Evolutionary conservation across 805 yeast species (phyloP).

Genomic region (Komagataella mondaviorum): DNA sequence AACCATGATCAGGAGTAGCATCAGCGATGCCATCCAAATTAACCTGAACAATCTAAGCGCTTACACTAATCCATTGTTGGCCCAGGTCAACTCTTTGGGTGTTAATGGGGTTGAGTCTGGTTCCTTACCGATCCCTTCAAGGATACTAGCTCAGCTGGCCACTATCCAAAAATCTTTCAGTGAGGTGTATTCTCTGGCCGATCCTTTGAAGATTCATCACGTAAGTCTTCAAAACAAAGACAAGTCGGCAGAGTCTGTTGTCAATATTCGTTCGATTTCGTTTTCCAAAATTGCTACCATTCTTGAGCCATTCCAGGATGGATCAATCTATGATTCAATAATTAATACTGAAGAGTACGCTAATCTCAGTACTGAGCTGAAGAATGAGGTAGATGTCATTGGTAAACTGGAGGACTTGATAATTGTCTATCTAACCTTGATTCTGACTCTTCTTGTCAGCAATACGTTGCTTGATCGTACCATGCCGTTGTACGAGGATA

Average conservation of each 20-base stretch:
- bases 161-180: background rate
- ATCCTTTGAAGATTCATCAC: background rate
- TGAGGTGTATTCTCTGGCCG: background rate
- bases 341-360: background rate
- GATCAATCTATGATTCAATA: background rate
- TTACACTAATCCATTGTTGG: background rate
- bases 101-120: background rate
- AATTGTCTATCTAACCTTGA: slow-evolving; percentile 9
- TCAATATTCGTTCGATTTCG: background rate
- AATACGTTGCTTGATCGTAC: slow-evolving; percentile 24
- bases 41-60: background rate
- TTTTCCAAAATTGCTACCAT: background rate
- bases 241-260: background rate
- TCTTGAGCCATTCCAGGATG: background rate
- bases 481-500: slow-evolving; percentile 25
- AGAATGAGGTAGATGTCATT: slow-evolving; percentile 1
- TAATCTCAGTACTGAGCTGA: background rate
- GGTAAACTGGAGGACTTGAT: slow-evolving; percentile 10
- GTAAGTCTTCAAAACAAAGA: background rate
- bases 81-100: background rate
- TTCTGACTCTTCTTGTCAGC: slow-evolving; percentile 7
- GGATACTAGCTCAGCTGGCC: background rate
- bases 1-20: slow-evolving; percentile 1
- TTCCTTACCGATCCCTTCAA: background rate
- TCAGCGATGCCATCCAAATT: background rate